A percentile compares a stretch with the other conserved stretches of the same genome.
Evolutionary conservation across 2,329 filamentous ascomycete genomes (phyloP).

Genomic region (Aspergillus aculeatinus): DNA sequence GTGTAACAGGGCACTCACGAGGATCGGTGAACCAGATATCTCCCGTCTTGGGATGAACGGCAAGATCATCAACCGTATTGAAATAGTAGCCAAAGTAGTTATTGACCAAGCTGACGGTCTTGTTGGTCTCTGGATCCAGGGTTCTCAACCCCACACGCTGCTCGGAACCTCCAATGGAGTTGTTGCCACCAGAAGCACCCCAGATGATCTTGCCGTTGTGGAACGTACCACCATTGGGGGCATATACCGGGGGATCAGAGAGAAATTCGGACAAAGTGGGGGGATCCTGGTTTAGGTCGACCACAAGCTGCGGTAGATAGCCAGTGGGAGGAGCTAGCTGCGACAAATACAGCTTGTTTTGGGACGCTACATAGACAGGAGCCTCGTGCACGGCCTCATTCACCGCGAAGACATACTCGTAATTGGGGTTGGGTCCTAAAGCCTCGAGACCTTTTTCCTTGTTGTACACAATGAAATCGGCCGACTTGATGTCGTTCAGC

Average conservation of each 20-base stretch:
- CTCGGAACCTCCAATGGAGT: conserved; percentile 36
- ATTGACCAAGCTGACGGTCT: conserved; percentile 44
- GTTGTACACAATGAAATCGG: conserved; percentile 42
- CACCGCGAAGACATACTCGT: conserved; percentile 41
- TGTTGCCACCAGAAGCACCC: conserved; percentile 40
- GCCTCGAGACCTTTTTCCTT: conserved; percentile 35
- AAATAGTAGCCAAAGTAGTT: conserved; percentile 45
- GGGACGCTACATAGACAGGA: conserved; percentile 42
- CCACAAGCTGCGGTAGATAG: conserved; percentile 38
- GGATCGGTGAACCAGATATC: conserved; percentile 55
- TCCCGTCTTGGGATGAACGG: conserved; percentile 43
- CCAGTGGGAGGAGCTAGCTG: conserved; percentile 39
- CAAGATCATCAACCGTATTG: conserved; percentile 20
- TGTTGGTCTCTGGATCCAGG: conserved; percentile 47
- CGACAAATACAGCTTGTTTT: conserved; percentile 44
- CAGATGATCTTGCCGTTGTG: conserved; percentile 43
- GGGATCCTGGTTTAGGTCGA: conserved; percentile 46
- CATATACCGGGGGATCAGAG: conserved; percentile 46
- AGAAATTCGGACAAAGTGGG: conserved; percentile 41
- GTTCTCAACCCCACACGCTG: conserved; percentile 44
- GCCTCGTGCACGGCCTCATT: conserved; percentile 44
- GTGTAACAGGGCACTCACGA: conserved; percentile 22
- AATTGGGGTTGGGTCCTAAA: conserved; percentile 38
- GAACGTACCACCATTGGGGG: conserved; percentile 45
- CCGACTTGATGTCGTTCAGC: conserved; percentile 32